Percentiles rank a stretch among this genome's conserved stretches.
These are phyloP conservation scores for Acorus calamus DNA, from an alignment of 106 monocot genomes.

Conservation along the genomic window DNA sequence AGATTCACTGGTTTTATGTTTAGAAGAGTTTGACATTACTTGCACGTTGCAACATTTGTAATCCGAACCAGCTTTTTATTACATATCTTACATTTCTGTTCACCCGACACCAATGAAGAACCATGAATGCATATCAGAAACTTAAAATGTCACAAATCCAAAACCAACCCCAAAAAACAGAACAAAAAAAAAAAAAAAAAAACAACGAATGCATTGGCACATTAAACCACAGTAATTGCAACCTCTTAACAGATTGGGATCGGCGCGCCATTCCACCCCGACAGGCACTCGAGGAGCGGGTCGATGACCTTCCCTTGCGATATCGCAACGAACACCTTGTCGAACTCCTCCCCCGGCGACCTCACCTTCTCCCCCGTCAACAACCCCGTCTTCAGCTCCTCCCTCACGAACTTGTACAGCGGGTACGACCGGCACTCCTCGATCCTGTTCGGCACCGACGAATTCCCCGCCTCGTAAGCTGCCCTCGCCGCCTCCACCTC, in stretches of 20 bases:
- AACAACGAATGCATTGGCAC: neutral
- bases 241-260: conserved; percentile 22
- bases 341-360: conserved; percentile 58
- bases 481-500: conserved; percentile 42
- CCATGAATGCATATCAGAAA: too few species aligned
- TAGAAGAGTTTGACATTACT: too few species aligned
- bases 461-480: conserved; percentile 26
- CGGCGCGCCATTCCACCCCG: conserved; percentile 38
- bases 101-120: too few species aligned
- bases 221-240: neutral
- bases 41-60: too few species aligned
- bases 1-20: too few species aligned
- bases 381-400: conserved; percentile 42
- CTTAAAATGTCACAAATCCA: too few species aligned
- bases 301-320: conserved; percentile 30
- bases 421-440: conserved; percentile 61
- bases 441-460: conserved; percentile 37
- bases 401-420: conserved; percentile 53
- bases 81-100: too few species aligned
- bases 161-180: too few species aligned
- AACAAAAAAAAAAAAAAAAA: too few species aligned
- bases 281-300: conserved; percentile 37
- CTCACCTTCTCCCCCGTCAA: conserved; percentile 50
- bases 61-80: too few species aligned
- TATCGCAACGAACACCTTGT: conserved; percentile 36